Base-by-base conservation (phyloP, 495 filamentous ascomycete genomes). In the Endocarpon pusillum region DNA sequence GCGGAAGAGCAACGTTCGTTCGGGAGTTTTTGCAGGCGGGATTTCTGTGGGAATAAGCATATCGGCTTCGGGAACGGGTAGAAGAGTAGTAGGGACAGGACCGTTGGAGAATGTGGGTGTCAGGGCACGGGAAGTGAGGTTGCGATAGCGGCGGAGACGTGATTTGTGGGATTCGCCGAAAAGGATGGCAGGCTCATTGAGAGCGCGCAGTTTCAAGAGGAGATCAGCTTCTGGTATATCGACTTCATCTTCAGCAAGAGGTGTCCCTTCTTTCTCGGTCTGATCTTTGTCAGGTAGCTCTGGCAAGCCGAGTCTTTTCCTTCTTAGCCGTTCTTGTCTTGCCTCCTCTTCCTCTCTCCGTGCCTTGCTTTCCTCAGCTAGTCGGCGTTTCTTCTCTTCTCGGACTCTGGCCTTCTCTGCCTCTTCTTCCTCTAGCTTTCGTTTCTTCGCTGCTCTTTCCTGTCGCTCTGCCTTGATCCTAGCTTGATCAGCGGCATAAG, bases 371-470 rank as follows among this genome's bases (percentile, higher is more conserved):
- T 94, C 83, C 42, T 93, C 84, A 1, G 83, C 86, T 4, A 96
- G 63, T 30, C 67, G 62, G 37, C 66, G 66, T 39, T 78, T 73
- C 57, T 92, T 93, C 40, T 82, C 80, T 30, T 89, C 81, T 9
- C 82, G 69, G 19, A 66, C 66, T 5, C 63, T 66, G 29, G 67
- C 65, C 22, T 75, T 73, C 14, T 69, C 62, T 3, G 72, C 68
- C 33, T 81, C 83, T 15, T 92, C 89, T 14, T 93, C 87, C 32
- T 96, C 86, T n/a, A 69, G 66, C 55, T 86, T 85, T 35, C 85
- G 82, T 54, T 94, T 94, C 39, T 76, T 66, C 6, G 66, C 61
- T 0, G 68, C 59, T 22, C 68, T 71, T 21, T 73, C 71, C 32
- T 75, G 68, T 27, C 81, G 77, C 41, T 75, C 73, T 14, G 57